Base-by-base conservation (phyloP, 176 grass and related monocot genomes). In the Oryza nivara region DNA sequence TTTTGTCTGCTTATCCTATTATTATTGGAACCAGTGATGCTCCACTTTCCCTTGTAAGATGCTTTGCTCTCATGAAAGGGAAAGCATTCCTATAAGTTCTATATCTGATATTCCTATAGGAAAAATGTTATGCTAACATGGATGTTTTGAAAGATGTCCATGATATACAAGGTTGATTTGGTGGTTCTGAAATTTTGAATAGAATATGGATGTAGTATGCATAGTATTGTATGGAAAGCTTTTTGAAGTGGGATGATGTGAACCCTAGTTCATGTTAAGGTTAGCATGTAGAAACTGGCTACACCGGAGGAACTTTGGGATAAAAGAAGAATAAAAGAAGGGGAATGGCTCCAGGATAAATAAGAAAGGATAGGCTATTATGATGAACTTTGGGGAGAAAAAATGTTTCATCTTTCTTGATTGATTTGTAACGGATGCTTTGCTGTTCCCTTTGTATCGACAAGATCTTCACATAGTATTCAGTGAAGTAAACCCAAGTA, bases 41-140 rank as follows among this genome's bases (percentile, higher is more conserved):
- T 43, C 35, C 34, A 79, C 58, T 51, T 82, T 72, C 46, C 61
- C 3, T 86, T 83, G 16, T 83, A n/a, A n/a, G 80, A 47, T 67
- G 19, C 26, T 79, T 74, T 16, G 3, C 45, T 46, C 54, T 43
- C 46, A 78, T 36, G 45, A 77, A 77, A 25, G 49, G 49, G 4
- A 52, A 14, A 52, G 2, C 49, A 52, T 52, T 16, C 14, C 49
- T 52, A 15, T 16, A 56, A 56, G 17, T 56, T 56, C 5, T 56
- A 56, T 56, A 56, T 56, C 13, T 56, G 52, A 56, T 56, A 56
- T 56, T 56, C 16, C 15, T 56, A 56, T 30, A 69, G 47, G 58
- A 63, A 63, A 63, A 23, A 23, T 63, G 58, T 63, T 69, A 49
- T 25, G 12, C 26, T 15, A 60, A 36, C 32, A 68, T 25, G 43